Conservation (phyloP, 768 basidiomycete genomes). For the Lactarius psammicola region DNA sequence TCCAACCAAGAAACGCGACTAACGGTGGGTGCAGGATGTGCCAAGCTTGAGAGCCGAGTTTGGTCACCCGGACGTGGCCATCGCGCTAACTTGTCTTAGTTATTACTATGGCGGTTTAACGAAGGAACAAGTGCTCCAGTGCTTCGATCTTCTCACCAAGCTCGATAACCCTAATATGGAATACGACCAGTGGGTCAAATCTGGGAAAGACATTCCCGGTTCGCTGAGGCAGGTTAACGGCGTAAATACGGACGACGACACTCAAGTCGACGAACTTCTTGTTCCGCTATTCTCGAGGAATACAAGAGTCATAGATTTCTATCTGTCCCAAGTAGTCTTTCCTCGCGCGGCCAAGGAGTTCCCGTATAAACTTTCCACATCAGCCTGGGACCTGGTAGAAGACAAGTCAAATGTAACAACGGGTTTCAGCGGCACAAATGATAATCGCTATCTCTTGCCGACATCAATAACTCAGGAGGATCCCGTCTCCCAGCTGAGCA, state of each 20-base stretch:
- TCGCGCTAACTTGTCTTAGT: slow-evolving; percentile 46
- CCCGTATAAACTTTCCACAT: slow-evolving; percentile 44
- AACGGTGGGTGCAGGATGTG: slow-evolving; percentile 36
- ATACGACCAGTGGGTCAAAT: slow-evolving; percentile 43
- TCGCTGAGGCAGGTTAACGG: slow-evolving; percentile 36
- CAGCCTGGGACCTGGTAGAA: slow-evolving; percentile 53
- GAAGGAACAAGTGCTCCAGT: slow-evolving; percentile 38
- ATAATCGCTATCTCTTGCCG: slow-evolving; percentile 40
- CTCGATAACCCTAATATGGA: slow-evolving; percentile 42
- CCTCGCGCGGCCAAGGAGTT: slow-evolving; percentile 52
- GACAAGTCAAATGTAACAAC: slow-evolving; percentile 39
- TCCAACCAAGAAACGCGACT: background rate
- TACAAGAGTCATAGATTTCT: slow-evolving; percentile 45
- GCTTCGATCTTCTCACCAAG: slow-evolving; percentile 42
- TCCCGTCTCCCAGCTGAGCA: slow-evolving; percentile 39
- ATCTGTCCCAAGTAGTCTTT: slow-evolving; percentile 45
- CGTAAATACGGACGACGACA: slow-evolving; percentile 43
- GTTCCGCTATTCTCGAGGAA: slow-evolving; percentile 40
- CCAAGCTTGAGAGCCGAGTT: slow-evolving; percentile 49
- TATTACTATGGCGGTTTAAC: slow-evolving; percentile 51
- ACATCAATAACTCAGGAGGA: slow-evolving; percentile 39
- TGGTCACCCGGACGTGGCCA: slow-evolving; percentile 50
- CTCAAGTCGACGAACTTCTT: slow-evolving; percentile 35
- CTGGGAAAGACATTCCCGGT: slow-evolving; percentile 32
- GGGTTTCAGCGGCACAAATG: slow-evolving; percentile 57